Evolutionary conservation across 129 eudicot species (phyloP).

Genomic region (Flaveria bidentis): DNA sequence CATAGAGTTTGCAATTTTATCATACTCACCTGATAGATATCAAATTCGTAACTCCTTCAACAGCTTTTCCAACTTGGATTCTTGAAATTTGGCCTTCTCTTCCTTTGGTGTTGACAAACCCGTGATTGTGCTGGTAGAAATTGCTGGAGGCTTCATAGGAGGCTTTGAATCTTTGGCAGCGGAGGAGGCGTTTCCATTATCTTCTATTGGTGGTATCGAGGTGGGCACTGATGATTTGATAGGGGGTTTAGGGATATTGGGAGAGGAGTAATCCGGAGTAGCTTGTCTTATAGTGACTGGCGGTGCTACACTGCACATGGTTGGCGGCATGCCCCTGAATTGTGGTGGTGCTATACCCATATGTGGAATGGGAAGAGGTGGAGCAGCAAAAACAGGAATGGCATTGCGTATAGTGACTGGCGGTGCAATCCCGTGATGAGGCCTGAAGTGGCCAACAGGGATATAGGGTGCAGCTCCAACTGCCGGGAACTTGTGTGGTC

Average conservation of each 20-base stretch:
- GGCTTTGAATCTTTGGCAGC: constrained; percentile 26
- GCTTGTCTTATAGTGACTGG: constrained; percentile 63
- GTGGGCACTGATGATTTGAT: constrained; percentile 9
- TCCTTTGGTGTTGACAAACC: constrained; percentile 23
- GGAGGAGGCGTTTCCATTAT: constrained; percentile 26
- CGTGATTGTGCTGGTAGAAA: constrained; percentile 2
- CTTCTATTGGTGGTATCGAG: constrained; percentile 23
- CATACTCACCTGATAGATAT: constrained; percentile 17
- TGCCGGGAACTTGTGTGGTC: constrained; percentile 75
- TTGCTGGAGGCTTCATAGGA: background rate
- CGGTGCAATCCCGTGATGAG: constrained; percentile 71
- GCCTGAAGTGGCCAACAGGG: constrained; percentile 67
- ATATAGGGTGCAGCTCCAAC: constrained; percentile 87
- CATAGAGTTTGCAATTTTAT: constrained; percentile 19
- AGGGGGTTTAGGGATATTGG: constrained; percentile 47
- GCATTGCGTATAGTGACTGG: constrained; percentile 76
- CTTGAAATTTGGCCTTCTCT: constrained; percentile 26
- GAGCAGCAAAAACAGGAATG: constrained; percentile 80
- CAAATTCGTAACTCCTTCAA: constrained; percentile 46
- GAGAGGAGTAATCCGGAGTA: constrained; percentile 70
- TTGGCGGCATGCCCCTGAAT: constrained; percentile 31
- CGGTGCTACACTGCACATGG: constrained; percentile 44
- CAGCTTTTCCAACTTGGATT: constrained; percentile 32
- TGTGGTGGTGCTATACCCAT: constrained; percentile 42
- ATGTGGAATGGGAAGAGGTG: constrained; percentile 57